These are phyloP conservation scores for cucumber (Cucumis sativus) DNA, from an alignment of 306 rosid species.

Conservation along the genomic window DNA sequence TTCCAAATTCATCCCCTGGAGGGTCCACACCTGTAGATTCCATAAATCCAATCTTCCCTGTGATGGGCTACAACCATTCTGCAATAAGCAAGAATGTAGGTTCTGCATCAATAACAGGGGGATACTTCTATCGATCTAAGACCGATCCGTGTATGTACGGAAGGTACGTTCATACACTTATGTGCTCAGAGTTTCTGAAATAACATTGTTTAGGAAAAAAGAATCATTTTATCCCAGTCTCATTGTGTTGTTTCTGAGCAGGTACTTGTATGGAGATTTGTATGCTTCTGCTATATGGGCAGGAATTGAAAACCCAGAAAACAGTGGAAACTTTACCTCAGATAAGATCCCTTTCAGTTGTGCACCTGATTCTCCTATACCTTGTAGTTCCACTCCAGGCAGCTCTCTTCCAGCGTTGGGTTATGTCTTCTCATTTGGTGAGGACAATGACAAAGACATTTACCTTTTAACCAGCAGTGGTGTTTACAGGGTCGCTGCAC, in stretches of 20 bases:
- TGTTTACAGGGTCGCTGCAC: constrained; percentile 62
- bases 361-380: constrained; percentile 49
- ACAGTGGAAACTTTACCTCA: constrained; percentile 62
- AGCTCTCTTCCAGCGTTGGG: constrained; percentile 50
- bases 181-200: not conserved
- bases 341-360: constrained; percentile 54
- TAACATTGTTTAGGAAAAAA: not conserved
- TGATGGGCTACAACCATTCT: constrained; percentile 72
- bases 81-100: constrained; percentile 58
- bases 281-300: constrained; percentile 74
- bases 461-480: constrained; percentile 53
- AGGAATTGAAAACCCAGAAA: constrained; percentile 47
- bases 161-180: constrained; percentile 39
- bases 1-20: constrained; percentile 29
- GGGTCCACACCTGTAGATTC: constrained; percentile 45
- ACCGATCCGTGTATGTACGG: constrained; percentile 92
- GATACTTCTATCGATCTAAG: constrained; percentile 70
- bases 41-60: constrained; percentile 48
- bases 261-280: constrained; percentile 76
- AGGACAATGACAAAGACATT: constrained; percentile 68
- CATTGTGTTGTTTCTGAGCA: constrained; percentile 11
- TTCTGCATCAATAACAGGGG: constrained; percentile 79
- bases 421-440: constrained; percentile 61
- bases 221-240: not conserved
- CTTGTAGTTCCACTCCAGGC: constrained; percentile 38